These are phyloP conservation scores for Backusella morwellensis DNA, from an alignment of 192 early-diverging fungal genomes.

Conservation along the genomic window DNA sequence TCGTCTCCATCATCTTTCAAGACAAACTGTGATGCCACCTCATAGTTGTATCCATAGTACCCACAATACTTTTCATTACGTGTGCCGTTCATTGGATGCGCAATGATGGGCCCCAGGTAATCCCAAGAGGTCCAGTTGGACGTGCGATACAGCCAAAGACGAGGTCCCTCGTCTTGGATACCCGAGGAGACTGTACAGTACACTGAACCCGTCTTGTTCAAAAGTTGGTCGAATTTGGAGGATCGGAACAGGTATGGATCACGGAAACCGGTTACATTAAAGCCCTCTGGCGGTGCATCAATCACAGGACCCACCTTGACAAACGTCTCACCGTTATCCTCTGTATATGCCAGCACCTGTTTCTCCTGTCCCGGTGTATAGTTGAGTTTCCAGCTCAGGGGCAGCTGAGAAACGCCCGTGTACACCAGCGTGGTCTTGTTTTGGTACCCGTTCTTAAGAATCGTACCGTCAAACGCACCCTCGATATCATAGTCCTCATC, in stretches of 20 bases:
- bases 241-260: conserved; percentile 13
- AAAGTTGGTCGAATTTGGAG: background rate
- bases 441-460: conserved; percentile 5
- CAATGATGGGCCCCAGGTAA: background rate
- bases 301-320: conserved; percentile 1
- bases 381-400: background rate
- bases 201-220: background rate
- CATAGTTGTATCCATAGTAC: conserved; percentile 6
- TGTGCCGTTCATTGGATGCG: background rate
- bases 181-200: conserved; percentile 11
- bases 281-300: background rate
- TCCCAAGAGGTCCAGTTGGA: conserved; percentile 8
- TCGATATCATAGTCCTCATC: conserved; percentile 9
- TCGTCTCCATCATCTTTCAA: background rate
- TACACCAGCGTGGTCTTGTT: conserved; percentile 5
- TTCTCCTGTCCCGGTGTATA: conserved; percentile 15
- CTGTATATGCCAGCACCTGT: background rate
- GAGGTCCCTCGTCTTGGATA: background rate
- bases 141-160: conserved; percentile 12
- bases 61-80: background rate
- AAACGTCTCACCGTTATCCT: conserved; percentile 15
- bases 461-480: conserved; percentile 21
- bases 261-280: conserved; percentile 8
- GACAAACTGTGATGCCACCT: background rate
- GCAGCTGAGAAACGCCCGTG: background rate